phyloP scores from a whole-genome alignment of 495 filamentous ascomycete species.

The Podospora tetraspora region DNA sequence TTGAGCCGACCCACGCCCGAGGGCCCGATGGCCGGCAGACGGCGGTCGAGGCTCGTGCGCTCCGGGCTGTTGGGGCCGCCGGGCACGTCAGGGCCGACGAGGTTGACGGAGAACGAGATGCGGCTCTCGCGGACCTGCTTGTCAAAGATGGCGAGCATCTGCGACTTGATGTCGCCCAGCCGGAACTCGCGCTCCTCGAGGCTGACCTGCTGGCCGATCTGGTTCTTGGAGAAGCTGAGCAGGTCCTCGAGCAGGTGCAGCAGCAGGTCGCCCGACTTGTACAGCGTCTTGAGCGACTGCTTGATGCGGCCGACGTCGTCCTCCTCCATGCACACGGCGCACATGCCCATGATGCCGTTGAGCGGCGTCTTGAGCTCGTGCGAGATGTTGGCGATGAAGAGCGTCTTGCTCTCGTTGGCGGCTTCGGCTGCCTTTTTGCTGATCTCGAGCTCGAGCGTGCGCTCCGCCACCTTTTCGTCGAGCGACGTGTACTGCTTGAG shows the following conservation, averaged over 20 bases:
- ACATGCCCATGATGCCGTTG: conserved; percentile 93
- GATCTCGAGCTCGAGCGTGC: conserved; percentile 77
- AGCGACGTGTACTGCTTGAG: conserved; percentile 76
- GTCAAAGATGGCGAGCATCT: conserved; percentile 78
- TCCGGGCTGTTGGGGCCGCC: conserved; percentile 25
- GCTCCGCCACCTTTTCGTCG: conserved; percentile 76
- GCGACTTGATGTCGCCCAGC: conserved; percentile 69
- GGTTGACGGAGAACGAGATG: conserved; percentile 67
- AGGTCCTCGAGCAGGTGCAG: conserved; percentile 86
- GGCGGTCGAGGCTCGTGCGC: conserved; percentile 31
- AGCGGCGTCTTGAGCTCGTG: conserved; percentile 90
- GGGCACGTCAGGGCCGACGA: conserved; percentile 46
- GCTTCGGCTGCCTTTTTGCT: conserved; percentile 88
- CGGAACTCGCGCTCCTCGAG: conserved; percentile 84
- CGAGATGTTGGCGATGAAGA: conserved; percentile 94
- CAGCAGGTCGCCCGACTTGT: conserved; percentile 83
- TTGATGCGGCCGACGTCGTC: conserved; percentile 71
- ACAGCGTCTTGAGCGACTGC: conserved; percentile 75
- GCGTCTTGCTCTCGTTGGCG: conserved; percentile 89
- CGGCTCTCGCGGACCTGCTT: conserved; percentile 76
- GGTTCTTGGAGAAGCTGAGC: conserved; percentile 88
- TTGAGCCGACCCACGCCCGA: conserved; percentile 58
- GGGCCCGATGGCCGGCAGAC: conserved; percentile 50
- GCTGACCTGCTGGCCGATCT: conserved; percentile 71
- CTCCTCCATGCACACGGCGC: conserved; percentile 84